Evolutionary conservation across 257 asterid species (phyloP).

Genomic region (Penstemon barbatus): DNA sequence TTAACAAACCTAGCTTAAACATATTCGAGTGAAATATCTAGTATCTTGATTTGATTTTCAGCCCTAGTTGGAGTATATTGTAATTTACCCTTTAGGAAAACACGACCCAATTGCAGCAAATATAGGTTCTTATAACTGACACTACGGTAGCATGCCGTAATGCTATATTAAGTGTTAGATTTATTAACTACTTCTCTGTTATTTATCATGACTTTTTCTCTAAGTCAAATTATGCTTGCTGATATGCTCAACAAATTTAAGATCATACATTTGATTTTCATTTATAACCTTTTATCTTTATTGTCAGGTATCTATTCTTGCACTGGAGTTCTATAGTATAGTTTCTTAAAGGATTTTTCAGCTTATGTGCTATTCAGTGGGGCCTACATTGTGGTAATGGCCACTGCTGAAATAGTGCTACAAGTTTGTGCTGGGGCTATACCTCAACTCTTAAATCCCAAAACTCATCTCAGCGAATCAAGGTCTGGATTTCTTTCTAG

Average conservation of each 20-base stretch:
- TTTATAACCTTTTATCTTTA: constrained; percentile 12
- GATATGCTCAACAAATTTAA: background rate
- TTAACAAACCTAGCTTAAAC: too few species aligned
- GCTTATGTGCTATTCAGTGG: constrained; percentile 26
- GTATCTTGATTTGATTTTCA: too few species aligned
- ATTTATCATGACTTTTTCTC: background rate
- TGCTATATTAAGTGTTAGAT: constrained; percentile 10
- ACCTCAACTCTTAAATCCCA: constrained; percentile 36
- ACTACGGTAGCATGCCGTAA: background rate
- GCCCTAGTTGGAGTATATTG: too few species aligned
- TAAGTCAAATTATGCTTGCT: too few species aligned
- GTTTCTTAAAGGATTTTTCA: constrained; percentile 9
- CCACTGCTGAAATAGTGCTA: constrained; percentile 43
- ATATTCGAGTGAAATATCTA: too few species aligned
- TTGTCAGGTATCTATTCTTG: constrained; percentile 28
- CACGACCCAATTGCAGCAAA: background rate
- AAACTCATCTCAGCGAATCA: constrained; percentile 31
- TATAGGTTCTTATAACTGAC: background rate
- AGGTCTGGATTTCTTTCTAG: constrained; percentile 26
- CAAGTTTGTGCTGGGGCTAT: constrained; percentile 36
- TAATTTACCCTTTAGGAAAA: too few species aligned
- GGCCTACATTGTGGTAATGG: constrained; percentile 35
- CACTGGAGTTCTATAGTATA: constrained; percentile 16
- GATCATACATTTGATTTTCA: constrained; percentile 1
- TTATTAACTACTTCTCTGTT: background rate